These are phyloP conservation scores for Bertia moriformis DNA, from an alignment of 2,329 filamentous ascomycete genomes.

Conservation along the genomic window DNA sequence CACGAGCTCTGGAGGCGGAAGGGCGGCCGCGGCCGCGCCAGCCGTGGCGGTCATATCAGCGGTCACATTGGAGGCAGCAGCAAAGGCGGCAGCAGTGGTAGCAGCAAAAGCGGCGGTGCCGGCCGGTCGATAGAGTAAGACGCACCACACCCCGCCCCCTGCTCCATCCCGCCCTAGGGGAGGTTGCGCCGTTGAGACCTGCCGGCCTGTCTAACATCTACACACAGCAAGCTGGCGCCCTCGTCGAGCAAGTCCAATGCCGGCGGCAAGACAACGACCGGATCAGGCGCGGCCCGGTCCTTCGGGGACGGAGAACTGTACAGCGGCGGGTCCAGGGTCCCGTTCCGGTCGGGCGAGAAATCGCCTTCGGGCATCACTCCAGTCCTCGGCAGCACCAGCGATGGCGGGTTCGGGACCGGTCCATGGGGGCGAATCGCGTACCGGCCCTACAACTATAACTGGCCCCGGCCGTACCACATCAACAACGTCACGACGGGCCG, in stretches of 20 bases:
- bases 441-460: slow-evolving; percentile 30
- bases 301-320: slow-evolving; percentile 45
- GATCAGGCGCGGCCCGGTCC: slow-evolving; percentile 37
- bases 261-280: slow-evolving; percentile 37
- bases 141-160: too few relatives aligned
- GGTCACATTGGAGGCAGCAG: too few relatives aligned
- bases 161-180: too few relatives aligned
- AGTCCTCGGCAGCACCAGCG: slow-evolving; percentile 33
- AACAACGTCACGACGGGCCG: slow-evolving; percentile 27
- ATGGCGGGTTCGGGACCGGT: slow-evolving; percentile 46
- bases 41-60: too few relatives aligned
- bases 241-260: slow-evolving; percentile 18
- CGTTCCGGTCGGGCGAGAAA: slow-evolving; percentile 40
- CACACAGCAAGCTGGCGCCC: too few relatives aligned
- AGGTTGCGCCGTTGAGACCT: too few relatives aligned
- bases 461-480: slow-evolving; percentile 38
- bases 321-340: slow-evolving; percentile 47
- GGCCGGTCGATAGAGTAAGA: too few relatives aligned
- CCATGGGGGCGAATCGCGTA: slow-evolving; percentile 51
- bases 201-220: too few relatives aligned
- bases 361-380: slow-evolving; percentile 34
- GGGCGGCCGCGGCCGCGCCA: too few relatives aligned
- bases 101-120: too few relatives aligned
- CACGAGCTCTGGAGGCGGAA: too few relatives aligned
- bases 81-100: too few relatives aligned